Evolutionary conservation across 805 yeast species (phyloP).

Genomic region (Myxozyma neotropica): DNA sequence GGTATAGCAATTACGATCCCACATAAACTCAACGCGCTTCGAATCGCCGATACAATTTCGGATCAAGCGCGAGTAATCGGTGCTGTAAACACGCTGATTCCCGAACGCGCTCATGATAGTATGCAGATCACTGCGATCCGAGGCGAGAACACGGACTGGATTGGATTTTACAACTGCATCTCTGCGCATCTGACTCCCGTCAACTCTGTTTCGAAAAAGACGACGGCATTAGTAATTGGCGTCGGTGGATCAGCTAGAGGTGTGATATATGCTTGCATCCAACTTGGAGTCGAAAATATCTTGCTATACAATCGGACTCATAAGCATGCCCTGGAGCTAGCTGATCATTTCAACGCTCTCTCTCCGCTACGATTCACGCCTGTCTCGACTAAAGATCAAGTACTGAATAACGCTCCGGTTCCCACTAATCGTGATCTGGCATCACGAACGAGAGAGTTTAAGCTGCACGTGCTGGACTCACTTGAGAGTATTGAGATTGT

Average conservation of each 20-base stretch:
- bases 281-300: constrained; percentile 75
- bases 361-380: constrained; percentile 7
- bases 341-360: constrained; percentile 56
- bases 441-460: constrained; percentile 45
- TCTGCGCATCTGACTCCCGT: constrained; percentile 45
- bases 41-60: constrained; percentile 63
- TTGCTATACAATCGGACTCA: constrained; percentile 79
- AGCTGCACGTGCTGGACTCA: constrained; percentile 54
- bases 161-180: constrained; percentile 77
- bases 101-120: constrained; percentile 38
- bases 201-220: constrained; percentile 38
- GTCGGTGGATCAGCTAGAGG: constrained; percentile 98
- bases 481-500: background rate
- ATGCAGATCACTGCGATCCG: constrained; percentile 4
- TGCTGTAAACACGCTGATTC: constrained; percentile 86
- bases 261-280: constrained; percentile 82
- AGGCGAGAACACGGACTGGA: constrained; percentile 96
- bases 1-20: constrained; percentile 97
- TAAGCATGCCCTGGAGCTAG: constrained; percentile 61
- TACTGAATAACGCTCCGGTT: too few relatives aligned
- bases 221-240: constrained; percentile 79
- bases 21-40: constrained; percentile 74
- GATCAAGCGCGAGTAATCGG: constrained; percentile 82
- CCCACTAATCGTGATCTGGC: background rate
- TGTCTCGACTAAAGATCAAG: background rate